Conservation (phyloP, 306 rosid genomes). For the Vigna angularis region DNA sequence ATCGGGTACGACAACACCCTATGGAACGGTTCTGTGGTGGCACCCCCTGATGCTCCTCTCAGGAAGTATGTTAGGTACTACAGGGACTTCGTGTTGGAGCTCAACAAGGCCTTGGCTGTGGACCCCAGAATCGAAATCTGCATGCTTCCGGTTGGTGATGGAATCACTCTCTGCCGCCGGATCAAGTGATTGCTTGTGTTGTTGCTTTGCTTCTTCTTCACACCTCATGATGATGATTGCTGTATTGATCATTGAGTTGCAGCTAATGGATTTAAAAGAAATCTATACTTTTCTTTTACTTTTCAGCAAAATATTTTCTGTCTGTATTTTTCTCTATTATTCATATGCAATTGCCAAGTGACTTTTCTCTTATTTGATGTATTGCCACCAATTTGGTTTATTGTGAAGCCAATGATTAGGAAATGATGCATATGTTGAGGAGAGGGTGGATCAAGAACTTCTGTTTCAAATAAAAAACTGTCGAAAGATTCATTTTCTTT, state of each 20-base stretch:
- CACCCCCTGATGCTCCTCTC: slow-evolving; percentile 85
- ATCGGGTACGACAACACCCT: slow-evolving; percentile 94
- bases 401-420: slow-evolving; percentile 2
- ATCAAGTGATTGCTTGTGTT: slow-evolving; percentile 47
- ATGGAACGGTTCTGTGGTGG: slow-evolving; percentile 94
- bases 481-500: not conserved
- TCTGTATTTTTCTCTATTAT: slow-evolving; percentile 25
- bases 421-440: not conserved
- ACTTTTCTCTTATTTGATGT: not conserved
- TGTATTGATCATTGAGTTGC: not conserved
- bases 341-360: not conserved
- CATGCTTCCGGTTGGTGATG: slow-evolving; percentile 92
- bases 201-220: slow-evolving; percentile 1
- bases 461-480: not conserved
- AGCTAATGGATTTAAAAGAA: slow-evolving; percentile 15
- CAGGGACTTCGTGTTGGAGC: slow-evolving; percentile 84
- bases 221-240: not conserved
- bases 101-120: slow-evolving; percentile 80
- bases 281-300: not conserved
- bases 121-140: slow-evolving; percentile 93
- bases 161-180: slow-evolving; percentile 90
- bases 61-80: slow-evolving; percentile 90
- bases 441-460: not conserved
- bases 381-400: not conserved
- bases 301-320: slow-evolving; percentile 11